phyloP scores from a whole-genome alignment of 495 filamentous ascomycete species.

The Amniculicola lignicola region DNA sequence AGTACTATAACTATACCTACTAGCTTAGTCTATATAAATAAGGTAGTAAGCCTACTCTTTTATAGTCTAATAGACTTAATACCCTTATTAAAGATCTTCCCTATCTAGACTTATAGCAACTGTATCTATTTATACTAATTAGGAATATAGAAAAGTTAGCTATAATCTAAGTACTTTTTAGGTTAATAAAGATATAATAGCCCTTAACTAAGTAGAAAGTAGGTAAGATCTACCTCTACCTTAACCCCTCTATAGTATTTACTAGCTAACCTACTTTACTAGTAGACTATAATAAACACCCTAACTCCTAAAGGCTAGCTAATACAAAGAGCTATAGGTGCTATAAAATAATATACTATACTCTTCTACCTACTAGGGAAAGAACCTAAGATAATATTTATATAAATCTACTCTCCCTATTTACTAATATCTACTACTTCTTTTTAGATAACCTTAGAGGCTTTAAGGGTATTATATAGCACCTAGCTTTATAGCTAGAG shows the following conservation, averaged over 20 bases:
- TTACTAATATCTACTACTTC: conserved; percentile 25
- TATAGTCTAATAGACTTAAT: conserved; percentile 29
- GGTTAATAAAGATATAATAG: conserved; percentile 21
- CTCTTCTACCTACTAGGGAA: neutral
- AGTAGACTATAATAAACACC: conserved; percentile 20
- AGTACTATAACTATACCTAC: conserved; percentile 24
- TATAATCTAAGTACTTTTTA: conserved; percentile 29
- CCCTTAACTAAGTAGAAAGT: conserved; percentile 17
- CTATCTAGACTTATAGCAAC: neutral
- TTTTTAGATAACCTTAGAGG: conserved; percentile 28
- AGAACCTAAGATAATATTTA: neutral
- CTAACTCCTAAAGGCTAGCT: conserved; percentile 13
- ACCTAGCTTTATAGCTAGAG: conserved; percentile 26
- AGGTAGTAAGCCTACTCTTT: conserved; percentile 18
- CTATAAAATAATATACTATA: neutral
- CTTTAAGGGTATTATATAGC: conserved; percentile 20
- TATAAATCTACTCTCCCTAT: neutral
- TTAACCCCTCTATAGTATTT: conserved; percentile 26
- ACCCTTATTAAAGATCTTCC: conserved; percentile 29
- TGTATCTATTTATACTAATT: neutral
- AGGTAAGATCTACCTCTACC: conserved; percentile 28
- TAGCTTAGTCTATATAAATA: conserved; percentile 30
- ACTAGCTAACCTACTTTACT: conserved; percentile 25
- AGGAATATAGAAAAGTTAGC: conserved; percentile 28
- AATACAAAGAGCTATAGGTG: conserved; percentile 12